Base-by-base conservation (phyloP, 2,329 filamentous ascomycete species). In the Trichoderma sp. region DNA sequence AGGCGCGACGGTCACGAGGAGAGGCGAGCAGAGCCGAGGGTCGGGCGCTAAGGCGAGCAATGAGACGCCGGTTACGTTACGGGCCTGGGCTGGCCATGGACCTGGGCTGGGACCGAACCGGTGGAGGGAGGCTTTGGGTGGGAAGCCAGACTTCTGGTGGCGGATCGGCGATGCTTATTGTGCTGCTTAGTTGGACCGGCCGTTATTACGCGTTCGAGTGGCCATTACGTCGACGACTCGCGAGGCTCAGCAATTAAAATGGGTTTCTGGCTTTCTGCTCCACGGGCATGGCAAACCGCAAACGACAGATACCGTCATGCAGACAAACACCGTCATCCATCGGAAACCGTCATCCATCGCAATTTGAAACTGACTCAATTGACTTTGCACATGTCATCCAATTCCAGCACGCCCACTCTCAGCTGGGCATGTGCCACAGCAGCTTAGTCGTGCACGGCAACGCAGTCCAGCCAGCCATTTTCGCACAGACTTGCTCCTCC, bases 1-100 rank as follows among this genome's bases (percentile, higher is more conserved):
- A 68, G 66, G 59, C 65, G 43, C 30, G 52, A 52, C 54, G 55
- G 43, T 68, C 66, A 68, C 66, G 66, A 68, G 66, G 58, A 43
- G 32, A 11, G 46, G 37, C 32, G 43, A 63, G 51, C 34, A 32
- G 30, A 49, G n/a, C 18, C 21, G 46, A 39, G 32, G 21, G 39
- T 32, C 58, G 58, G 39, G 58, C 26, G 58, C 58, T 49, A 49
- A 30, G 18, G 10, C 8, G 34, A 59, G 58, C 58, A 26, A 60
- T 46, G 39, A 43, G 39, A n/a, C 16, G 18, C 26, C 3, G 26
- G 58, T 46, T 39, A 39, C 39, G 58, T 46, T 39, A 60, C 37
- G 37, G 37, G 11, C n/a, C 46, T 49, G 46, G 18, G 1, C 37
- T 18, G 32, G 32, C 8, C 11, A 3, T 13, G 32, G 32, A 34